phyloP scores from a whole-genome alignment of 2,329 filamentous ascomycete genomes.

The Sclerotinia sclerotiorum region DNA sequence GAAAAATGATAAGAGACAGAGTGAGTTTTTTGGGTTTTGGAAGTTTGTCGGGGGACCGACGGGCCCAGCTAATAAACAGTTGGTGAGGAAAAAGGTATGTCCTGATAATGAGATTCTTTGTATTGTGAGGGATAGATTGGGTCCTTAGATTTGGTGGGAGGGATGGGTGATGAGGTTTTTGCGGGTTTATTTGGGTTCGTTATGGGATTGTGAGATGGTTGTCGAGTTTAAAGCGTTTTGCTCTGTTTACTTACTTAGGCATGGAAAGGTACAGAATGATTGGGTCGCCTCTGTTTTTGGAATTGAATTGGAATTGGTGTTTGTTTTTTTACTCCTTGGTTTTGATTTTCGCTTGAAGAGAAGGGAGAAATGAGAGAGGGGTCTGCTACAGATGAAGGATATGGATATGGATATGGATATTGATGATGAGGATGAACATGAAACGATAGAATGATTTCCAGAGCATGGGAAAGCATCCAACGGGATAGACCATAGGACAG shows the following conservation, averaged over 20 bases:
- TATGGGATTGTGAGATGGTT: no score
- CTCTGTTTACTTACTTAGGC: background rate
- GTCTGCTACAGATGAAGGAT: no score
- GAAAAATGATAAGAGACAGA: conserved; percentile 45
- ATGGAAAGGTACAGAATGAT: background rate
- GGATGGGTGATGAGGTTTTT: background rate
- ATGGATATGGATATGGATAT: background rate
- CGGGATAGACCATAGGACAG: no score
- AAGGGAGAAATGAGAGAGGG: background rate
- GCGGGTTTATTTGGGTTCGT: no score
- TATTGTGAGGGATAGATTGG: conserved; percentile 35
- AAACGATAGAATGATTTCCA: no score
- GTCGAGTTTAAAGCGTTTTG: background rate
- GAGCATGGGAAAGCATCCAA: no score
- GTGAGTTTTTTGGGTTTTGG: conserved; percentile 45
- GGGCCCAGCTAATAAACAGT: conserved; percentile 59
- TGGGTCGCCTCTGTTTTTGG: no score
- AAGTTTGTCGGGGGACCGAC: conserved; percentile 60
- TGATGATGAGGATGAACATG: no score
- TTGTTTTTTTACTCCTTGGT: no score
- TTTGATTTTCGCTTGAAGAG: background rate
- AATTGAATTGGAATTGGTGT: background rate
- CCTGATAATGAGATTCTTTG: conserved; percentile 45
- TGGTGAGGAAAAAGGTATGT: conserved; percentile 57
- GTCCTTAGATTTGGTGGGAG: conserved; percentile 25